phyloP scores from a whole-genome alignment of 495 filamentous ascomycete genomes.

The Hypoxylon fuscum region DNA sequence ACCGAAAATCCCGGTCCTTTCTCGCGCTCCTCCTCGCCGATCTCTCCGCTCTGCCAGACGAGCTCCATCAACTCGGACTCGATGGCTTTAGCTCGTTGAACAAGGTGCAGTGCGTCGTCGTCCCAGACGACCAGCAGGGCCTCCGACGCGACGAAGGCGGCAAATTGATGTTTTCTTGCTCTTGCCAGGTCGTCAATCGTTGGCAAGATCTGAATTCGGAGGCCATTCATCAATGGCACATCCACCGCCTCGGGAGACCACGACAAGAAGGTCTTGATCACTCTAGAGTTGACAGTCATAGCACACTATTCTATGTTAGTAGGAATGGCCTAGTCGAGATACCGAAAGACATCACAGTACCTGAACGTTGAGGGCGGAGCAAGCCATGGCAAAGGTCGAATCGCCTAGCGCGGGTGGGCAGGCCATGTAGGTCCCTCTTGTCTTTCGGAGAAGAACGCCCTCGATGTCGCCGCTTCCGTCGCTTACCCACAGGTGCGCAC shows the following conservation, averaged over 20 bases:
- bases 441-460: slow-evolving; percentile 75
- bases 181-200: slow-evolving; percentile 72
- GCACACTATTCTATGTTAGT: slow-evolving; percentile 61
- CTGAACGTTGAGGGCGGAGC: slow-evolving; percentile 73
- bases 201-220: slow-evolving; percentile 76
- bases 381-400: slow-evolving; percentile 68
- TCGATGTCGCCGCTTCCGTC: slow-evolving; percentile 71
- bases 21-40: slow-evolving; percentile 56
- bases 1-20: slow-evolving; percentile 56
- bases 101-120: slow-evolving; percentile 74
- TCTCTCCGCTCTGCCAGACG: slow-evolving; percentile 68
- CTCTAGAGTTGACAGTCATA: slow-evolving; percentile 81
- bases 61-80: slow-evolving; percentile 78
- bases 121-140: slow-evolving; percentile 78
- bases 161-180: slow-evolving; percentile 77
- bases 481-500: slow-evolving; percentile 73
- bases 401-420: slow-evolving; percentile 69
- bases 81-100: slow-evolving; percentile 70
- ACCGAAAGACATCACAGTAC: slow-evolving; percentile 47
- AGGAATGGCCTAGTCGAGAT: background rate
- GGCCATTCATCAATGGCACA: slow-evolving; percentile 77
- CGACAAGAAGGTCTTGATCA: slow-evolving; percentile 76
- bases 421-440: slow-evolving; percentile 71
- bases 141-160: slow-evolving; percentile 76
- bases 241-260: slow-evolving; percentile 76